These are phyloP conservation scores for Pseudogymnoascus sp. DNA, from an alignment of 2,329 filamentous ascomycete species.

Conservation along the genomic window DNA sequence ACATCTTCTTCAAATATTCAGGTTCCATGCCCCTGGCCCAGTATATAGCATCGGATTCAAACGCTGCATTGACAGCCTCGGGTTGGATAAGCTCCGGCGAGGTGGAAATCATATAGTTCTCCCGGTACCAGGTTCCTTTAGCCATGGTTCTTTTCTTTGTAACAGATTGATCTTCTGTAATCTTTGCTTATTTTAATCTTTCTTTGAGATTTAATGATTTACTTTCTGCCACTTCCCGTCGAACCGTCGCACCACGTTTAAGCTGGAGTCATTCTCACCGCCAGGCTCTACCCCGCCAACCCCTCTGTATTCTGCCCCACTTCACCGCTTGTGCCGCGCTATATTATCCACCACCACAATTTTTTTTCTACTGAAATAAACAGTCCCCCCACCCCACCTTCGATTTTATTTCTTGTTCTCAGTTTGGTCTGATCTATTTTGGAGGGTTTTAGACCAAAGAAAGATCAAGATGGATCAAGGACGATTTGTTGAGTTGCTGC, in stretches of 20 bases:
- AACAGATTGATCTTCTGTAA: neutral
- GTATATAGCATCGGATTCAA: slow-evolving; percentile 49
- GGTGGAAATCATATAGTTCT: slow-evolving; percentile 52
- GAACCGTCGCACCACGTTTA: neutral
- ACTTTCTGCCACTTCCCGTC: neutral
- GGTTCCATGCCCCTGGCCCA: slow-evolving; percentile 48
- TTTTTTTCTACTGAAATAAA: slow-evolving; percentile 8
- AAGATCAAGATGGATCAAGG: slow-evolving; percentile 60
- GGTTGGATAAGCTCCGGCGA: slow-evolving; percentile 47
- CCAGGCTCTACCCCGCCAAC: neutral
- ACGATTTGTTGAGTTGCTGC: slow-evolving; percentile 76
- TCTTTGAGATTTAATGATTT: neutral
- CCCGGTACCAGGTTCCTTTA: slow-evolving; percentile 37
- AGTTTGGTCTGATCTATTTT: slow-evolving; percentile 8
- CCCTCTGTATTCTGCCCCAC: slow-evolving; percentile 6
- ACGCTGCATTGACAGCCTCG: slow-evolving; percentile 44
- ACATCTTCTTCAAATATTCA: slow-evolving; percentile 39
- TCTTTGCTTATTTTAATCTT: neutral
- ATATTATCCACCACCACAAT: slow-evolving; percentile 7
- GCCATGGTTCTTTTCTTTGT: slow-evolving; percentile 13
- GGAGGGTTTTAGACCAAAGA: slow-evolving; percentile 7
- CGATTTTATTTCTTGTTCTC: slow-evolving; percentile 7
- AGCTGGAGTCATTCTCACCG: neutral
- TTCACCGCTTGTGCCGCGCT: slow-evolving; percentile 6
- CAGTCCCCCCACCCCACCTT: slow-evolving; percentile 1